Conservation (phyloP, 441 rosid species). For the Adansonia rubrostipa region DNA sequence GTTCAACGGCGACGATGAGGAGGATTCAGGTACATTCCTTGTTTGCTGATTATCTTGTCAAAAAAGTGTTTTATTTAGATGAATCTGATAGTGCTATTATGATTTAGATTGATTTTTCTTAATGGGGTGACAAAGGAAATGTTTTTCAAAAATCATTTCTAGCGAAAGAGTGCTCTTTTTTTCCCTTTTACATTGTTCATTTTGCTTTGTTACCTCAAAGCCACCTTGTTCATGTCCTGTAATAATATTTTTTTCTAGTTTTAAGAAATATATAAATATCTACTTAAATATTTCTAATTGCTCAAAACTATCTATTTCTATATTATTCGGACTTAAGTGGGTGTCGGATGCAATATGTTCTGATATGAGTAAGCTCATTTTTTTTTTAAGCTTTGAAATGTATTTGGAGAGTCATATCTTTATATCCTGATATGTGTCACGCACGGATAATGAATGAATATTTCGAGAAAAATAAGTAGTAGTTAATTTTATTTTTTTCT, state of each 20-base stretch:
- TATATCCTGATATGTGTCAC: too few species aligned
- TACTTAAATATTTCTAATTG: not conserved
- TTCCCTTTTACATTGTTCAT: not conserved
- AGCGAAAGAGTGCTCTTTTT: not conserved
- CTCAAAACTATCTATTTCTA: not conserved
- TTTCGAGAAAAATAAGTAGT: too few species aligned
- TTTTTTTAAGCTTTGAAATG: too few species aligned
- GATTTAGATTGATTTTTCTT: slow-evolving; percentile 17
- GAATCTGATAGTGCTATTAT: slow-evolving; percentile 19
- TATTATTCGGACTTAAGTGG: too few species aligned
- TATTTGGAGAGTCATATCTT: too few species aligned
- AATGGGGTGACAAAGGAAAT: not conserved
- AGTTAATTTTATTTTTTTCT: too few species aligned
- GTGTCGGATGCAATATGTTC: too few species aligned
- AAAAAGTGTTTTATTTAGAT: not conserved
- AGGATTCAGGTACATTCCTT: not conserved
- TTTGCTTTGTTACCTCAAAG: not conserved
- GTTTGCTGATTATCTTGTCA: not conserved
- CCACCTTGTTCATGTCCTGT: slow-evolving; percentile 12
- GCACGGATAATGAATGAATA: too few species aligned
- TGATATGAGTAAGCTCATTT: too few species aligned
- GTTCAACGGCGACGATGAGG: not conserved
- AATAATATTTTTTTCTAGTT: not conserved
- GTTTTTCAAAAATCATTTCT: slow-evolving; percentile 5
- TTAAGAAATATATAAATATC: not conserved